phyloP scores from a whole-genome alignment of 345 rosid species.

The Camelina neglecta region DNA sequence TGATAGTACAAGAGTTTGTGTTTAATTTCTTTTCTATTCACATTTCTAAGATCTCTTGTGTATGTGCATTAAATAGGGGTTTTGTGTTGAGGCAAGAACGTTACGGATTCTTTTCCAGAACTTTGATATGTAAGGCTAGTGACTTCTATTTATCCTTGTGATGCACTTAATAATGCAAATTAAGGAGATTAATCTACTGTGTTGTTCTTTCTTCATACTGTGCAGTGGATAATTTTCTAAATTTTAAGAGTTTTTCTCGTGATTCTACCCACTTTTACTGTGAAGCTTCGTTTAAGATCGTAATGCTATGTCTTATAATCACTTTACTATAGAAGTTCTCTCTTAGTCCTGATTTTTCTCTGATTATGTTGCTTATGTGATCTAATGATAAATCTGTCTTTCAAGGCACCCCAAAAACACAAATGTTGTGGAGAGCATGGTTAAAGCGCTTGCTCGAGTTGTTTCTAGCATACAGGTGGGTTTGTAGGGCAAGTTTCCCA shows the following conservation, averaged over 20 bases:
- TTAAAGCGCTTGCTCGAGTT: conserved; percentile 96
- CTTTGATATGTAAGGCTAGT: conserved; percentile 84
- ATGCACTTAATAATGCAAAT: conserved; percentile 36
- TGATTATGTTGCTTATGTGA: conserved; percentile 17
- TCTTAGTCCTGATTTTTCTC: conserved; percentile 24
- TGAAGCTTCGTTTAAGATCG: not conserved
- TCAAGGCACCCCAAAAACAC: conserved; percentile 93
- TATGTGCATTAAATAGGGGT: conserved; percentile 68
- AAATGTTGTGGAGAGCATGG: conserved; percentile 97
- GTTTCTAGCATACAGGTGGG: conserved; percentile 93
- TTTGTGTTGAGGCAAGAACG: conserved; percentile 95
- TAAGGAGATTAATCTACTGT: conserved; percentile 10
- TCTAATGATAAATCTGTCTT: conserved; percentile 29
- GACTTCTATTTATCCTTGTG: conserved; percentile 29
- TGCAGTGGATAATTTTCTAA: conserved; percentile 22
- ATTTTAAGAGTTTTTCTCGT: conserved; percentile 5
- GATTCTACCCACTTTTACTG: conserved; percentile 3
- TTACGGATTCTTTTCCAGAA: conserved; percentile 82
- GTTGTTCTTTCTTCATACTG: not conserved
- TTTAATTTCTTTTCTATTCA: conserved; percentile 14
- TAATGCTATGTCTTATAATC: conserved; percentile 19
- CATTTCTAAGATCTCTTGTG: conserved; percentile 31
- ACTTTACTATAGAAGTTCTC: not conserved
- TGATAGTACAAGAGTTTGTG: not conserved
- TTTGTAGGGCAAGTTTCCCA: conserved; percentile 12